Evolutionary conservation across 2,329 filamentous ascomycete genomes (phyloP).

Genomic region (Dothideomycetidae sp.): DNA sequence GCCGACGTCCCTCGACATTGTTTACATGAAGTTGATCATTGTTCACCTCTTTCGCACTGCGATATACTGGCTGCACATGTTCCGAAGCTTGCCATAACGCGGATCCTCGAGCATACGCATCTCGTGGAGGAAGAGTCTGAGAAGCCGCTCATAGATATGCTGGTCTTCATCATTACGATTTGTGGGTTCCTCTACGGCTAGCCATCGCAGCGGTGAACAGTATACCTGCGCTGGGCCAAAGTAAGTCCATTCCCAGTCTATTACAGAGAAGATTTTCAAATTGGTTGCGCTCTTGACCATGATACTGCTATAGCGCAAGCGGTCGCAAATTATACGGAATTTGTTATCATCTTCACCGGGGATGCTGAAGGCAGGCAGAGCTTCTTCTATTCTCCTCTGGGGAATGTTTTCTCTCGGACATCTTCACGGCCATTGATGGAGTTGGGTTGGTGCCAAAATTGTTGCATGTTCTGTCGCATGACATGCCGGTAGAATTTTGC

Average conservation of each 20-base stretch:
- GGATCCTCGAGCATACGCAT: too few relatives aligned
- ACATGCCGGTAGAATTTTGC: constrained; percentile 15
- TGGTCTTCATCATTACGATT: constrained; percentile 1
- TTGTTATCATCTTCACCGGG: not conserved
- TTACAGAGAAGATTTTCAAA: constrained; percentile 14
- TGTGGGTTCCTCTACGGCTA: not conserved
- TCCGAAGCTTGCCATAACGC: too few relatives aligned
- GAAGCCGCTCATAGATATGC: too few relatives aligned
- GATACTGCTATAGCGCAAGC: constrained; percentile 16
- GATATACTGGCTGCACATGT: too few relatives aligned
- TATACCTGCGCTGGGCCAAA: constrained; percentile 15
- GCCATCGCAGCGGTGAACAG: constrained; percentile 12
- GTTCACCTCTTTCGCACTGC: too few relatives aligned
- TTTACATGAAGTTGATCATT: too few relatives aligned
- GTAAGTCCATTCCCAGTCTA: constrained; percentile 18
- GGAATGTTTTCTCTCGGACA: constrained; percentile 16
- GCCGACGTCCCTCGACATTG: too few relatives aligned
- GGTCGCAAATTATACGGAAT: constrained; percentile 12
- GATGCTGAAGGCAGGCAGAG: constrained; percentile 12
- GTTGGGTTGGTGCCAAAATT: constrained; percentile 17
- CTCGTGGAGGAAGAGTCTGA: too few relatives aligned
- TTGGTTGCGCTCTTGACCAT: constrained; percentile 14
- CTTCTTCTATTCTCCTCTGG: constrained; percentile 13
- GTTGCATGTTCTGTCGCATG: constrained; percentile 15
- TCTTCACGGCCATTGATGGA: constrained; percentile 16